Conservation (phyloP, 257 asterid species). For the Penstemon newberryi region DNA sequence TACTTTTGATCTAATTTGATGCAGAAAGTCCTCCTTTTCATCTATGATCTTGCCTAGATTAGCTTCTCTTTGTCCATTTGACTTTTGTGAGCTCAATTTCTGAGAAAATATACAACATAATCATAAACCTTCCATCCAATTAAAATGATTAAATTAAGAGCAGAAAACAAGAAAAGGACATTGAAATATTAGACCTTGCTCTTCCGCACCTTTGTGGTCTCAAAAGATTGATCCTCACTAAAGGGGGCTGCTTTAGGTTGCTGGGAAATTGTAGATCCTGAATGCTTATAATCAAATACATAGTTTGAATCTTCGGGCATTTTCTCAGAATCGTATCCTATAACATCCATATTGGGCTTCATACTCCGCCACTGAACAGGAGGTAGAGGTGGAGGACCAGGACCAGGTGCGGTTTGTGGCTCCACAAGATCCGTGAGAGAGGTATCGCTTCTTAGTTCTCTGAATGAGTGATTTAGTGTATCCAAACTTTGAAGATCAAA, state of each 20-base stretch:
- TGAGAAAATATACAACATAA: slow-evolving; percentile 32
- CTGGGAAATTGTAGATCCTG: slow-evolving; percentile 55
- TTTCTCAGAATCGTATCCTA: slow-evolving; percentile 33
- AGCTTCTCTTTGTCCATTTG: slow-evolving; percentile 39
- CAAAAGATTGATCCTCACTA: slow-evolving; percentile 46
- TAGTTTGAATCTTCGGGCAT: slow-evolving; percentile 35
- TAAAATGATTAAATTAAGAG: slow-evolving; percentile 4
- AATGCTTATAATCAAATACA: slow-evolving; percentile 42
- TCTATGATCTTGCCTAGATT: slow-evolving; percentile 45
- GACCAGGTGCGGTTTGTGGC: slow-evolving; percentile 31
- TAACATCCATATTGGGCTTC: slow-evolving; percentile 35
- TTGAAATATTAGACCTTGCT: slow-evolving; percentile 50
- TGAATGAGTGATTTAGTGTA: slow-evolving; percentile 40
- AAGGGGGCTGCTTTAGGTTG: slow-evolving; percentile 77
- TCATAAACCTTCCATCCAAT: slow-evolving; percentile 10
- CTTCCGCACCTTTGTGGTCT: slow-evolving; percentile 37
- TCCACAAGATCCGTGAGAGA: slow-evolving; percentile 31
- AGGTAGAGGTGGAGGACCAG: slow-evolving; percentile 72
- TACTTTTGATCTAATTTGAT: slow-evolving; percentile 90
- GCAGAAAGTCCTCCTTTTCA: slow-evolving; percentile 80
- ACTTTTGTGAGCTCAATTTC: slow-evolving; percentile 45
- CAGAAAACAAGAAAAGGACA: neutral
- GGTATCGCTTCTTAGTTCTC: slow-evolving; percentile 35
- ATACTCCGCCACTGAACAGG: slow-evolving; percentile 58
- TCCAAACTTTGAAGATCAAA: slow-evolving; percentile 64